These are phyloP conservation scores for Amanita rubescens DNA, from an alignment of 768 basidiomycete genomes.

Conservation along the genomic window DNA sequence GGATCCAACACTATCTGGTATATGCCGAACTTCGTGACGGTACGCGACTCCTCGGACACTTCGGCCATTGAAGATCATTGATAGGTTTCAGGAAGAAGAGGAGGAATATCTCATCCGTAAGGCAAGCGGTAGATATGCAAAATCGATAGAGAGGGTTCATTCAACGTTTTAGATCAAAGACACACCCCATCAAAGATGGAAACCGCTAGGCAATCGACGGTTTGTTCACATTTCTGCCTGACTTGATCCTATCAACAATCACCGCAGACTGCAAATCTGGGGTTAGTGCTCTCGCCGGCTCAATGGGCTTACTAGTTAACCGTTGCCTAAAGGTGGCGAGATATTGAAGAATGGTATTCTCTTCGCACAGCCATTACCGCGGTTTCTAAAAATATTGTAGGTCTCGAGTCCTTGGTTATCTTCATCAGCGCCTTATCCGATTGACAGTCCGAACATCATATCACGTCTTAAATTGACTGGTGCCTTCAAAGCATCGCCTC, in stretches of 20 bases:
- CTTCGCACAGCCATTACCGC: conserved; percentile 61
- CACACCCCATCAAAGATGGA: conserved; percentile 80
- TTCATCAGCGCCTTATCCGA: conserved; percentile 7
- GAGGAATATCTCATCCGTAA: conserved; percentile 74
- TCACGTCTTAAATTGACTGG: conserved; percentile 58
- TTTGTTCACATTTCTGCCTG: conserved; percentile 24
- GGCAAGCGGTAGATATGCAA: conserved; percentile 30
- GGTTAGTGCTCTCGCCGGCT: conserved; percentile 33
- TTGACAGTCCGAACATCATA: conserved; percentile 69
- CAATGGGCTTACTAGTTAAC: conserved; percentile 4
- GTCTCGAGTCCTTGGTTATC: conserved; percentile 15
- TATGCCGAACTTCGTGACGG: conserved; percentile 69
- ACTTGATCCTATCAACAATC: not conserved
- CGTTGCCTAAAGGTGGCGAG: conserved; percentile 48
- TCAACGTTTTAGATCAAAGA: conserved; percentile 52
- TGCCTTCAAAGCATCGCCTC: conserved; percentile 55
- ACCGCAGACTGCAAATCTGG: conserved; percentile 62
- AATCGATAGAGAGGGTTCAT: not conserved
- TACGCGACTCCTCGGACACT: conserved; percentile 13
- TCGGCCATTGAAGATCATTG: conserved; percentile 1
- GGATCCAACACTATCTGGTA: conserved; percentile 47
- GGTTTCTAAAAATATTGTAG: conserved; percentile 64
- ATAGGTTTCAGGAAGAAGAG: conserved; percentile 43
- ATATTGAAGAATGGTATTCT: conserved; percentile 62
- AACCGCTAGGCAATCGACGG: conserved; percentile 63